phyloP scores from a whole-genome alignment of 2,329 filamentous ascomycete genomes.

The Neurospora sp. region DNA sequence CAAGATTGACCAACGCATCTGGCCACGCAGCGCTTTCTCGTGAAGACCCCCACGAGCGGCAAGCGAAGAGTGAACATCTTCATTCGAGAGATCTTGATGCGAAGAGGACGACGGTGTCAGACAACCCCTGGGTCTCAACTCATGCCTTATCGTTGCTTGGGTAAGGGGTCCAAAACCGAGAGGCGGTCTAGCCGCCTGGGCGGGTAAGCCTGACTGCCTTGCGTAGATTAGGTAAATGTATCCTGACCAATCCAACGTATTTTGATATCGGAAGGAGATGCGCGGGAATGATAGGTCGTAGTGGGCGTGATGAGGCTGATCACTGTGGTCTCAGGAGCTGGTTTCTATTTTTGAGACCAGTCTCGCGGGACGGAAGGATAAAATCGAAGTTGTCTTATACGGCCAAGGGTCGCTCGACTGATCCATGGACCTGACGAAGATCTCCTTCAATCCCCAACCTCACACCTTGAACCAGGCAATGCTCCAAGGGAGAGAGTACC shows the following conservation, averaged over 20 bases:
- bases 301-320: background rate
- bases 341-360: background rate
- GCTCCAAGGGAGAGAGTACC: background rate
- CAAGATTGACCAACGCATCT: background rate
- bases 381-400: background rate
- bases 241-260: background rate
- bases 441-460: background rate
- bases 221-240: background rate
- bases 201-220: background rate
- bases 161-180: background rate
- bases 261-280: background rate
- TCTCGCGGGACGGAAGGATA: background rate
- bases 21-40: background rate
- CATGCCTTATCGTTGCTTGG: background rate
- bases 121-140: background rate
- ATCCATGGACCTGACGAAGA: background rate
- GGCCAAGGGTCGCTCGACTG: background rate
- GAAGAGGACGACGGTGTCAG: background rate
- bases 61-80: background rate
- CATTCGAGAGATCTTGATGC: background rate
- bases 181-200: background rate
- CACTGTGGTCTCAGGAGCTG: background rate
- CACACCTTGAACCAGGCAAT: background rate
- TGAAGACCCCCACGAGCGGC: background rate
- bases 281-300: background rate